phyloP scores from a whole-genome alignment of 306 rosid species.

The Quillaja saponaria region DNA sequence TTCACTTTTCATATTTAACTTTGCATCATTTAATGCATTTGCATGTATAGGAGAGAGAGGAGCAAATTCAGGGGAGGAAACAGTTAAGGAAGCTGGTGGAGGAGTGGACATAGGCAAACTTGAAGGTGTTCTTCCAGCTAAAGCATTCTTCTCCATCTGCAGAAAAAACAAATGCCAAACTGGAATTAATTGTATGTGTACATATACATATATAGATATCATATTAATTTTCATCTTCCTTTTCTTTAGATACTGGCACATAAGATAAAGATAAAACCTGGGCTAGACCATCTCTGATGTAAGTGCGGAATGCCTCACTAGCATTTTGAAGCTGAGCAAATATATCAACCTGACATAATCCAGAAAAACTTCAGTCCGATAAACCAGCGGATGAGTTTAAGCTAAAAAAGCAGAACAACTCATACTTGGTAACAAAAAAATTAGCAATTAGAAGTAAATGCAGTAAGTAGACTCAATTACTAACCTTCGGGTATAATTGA shows the following conservation, averaged over 20 bases:
- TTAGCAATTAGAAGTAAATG: not conserved
- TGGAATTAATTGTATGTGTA: too few relatives aligned
- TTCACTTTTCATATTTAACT: conserved; percentile 68
- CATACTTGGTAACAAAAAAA: not conserved
- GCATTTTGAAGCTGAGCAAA: conserved; percentile 98
- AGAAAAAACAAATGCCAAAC: conserved; percentile 29
- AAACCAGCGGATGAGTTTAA: not conserved
- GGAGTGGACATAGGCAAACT: conserved; percentile 94
- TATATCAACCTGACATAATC: conserved; percentile 78
- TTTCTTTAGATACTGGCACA: too few relatives aligned
- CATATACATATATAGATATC: too few relatives aligned
- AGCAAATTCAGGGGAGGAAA: conserved; percentile 86
- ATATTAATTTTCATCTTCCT: too few relatives aligned
- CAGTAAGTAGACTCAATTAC: conserved; percentile 6
- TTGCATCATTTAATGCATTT: conserved; percentile 71
- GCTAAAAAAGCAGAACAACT: not conserved
- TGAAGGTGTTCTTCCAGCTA: conserved; percentile 97
- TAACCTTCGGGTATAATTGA: conserved; percentile 91
- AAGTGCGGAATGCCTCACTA: conserved; percentile 97
- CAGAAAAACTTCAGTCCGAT: conserved; percentile 27
- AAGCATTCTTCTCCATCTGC: conserved; percentile 98
- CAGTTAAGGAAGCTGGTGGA: conserved; percentile 75
- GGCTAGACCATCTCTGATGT: conserved; percentile 92
- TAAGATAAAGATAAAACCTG: conserved; percentile 56
- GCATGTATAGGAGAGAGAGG: conserved; percentile 85